Evolutionary conservation across 352 stramenopile species (phyloP).

Genomic region (Phytophthora colocasiae): DNA sequence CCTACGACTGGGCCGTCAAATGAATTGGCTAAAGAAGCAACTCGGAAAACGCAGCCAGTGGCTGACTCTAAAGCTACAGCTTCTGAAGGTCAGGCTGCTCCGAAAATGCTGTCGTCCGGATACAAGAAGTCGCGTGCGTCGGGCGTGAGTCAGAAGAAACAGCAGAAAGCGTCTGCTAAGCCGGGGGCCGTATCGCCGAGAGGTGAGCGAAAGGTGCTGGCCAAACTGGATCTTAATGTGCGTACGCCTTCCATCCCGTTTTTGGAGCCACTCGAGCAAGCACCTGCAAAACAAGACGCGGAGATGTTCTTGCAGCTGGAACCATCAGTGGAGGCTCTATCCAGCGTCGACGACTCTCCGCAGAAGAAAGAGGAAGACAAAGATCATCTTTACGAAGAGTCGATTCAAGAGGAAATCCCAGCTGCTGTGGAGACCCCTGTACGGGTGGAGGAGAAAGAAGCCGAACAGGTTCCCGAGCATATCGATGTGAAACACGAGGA

Average conservation of each 20-base stretch:
- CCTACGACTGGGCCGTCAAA: slow-evolving; percentile 1
- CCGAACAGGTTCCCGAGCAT: slow-evolving; percentile 29
- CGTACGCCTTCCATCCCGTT: slow-evolving; percentile 26
- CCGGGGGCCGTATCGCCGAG: slow-evolving; percentile 5
- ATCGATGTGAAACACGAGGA: slow-evolving; percentile 29
- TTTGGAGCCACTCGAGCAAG: slow-evolving; percentile 28
- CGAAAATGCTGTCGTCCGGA: slow-evolving; percentile 39
- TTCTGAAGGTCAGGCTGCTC: slow-evolving; percentile 6
- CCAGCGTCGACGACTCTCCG: slow-evolving; percentile 20
- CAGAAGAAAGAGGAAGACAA: slow-evolving; percentile 22
- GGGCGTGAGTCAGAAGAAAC: slow-evolving; percentile 23
- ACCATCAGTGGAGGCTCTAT: slow-evolving; percentile 1
- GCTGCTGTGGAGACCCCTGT: background rate
- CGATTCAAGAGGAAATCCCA: slow-evolving; percentile 38
- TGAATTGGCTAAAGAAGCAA: background rate
- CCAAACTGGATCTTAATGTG: slow-evolving; percentile 16
- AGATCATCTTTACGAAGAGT: slow-evolving; percentile 33
- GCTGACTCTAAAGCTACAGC: slow-evolving; percentile 23
- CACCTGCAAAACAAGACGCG: slow-evolving; percentile 24
- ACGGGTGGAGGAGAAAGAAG: slow-evolving; percentile 22
- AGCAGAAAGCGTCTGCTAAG: slow-evolving; percentile 13
- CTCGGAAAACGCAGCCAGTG: slow-evolving; percentile 1
- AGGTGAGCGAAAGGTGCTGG: slow-evolving; percentile 13
- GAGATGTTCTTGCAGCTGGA: background rate
- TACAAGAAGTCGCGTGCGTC: slow-evolving; percentile 48